Evolutionary conservation across 768 basidiomycete species (phyloP).

Genomic region (Cystobasidium tubakii): DNA sequence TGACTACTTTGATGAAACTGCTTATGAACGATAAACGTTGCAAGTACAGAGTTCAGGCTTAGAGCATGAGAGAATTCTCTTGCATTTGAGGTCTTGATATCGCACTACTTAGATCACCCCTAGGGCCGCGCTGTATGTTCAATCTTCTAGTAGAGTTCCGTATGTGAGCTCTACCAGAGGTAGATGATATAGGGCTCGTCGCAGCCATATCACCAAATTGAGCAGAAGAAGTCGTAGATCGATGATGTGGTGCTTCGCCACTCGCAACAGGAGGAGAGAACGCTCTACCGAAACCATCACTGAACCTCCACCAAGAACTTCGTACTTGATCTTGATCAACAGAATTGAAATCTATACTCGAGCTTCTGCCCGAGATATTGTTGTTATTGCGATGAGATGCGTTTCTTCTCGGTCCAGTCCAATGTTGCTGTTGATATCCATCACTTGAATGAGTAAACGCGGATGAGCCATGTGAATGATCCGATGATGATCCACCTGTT

Average conservation of each 20-base stretch:
- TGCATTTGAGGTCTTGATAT: constrained; percentile 32
- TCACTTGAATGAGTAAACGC: constrained; percentile 2
- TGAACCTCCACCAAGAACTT: constrained; percentile 35
- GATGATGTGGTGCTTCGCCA: not conserved
- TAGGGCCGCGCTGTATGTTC: constrained; percentile 13
- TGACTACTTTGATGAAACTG: too few species aligned
- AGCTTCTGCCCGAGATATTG: constrained; percentile 23
- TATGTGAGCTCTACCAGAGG: constrained; percentile 11
- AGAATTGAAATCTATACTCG: constrained; percentile 23
- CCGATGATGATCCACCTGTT: not conserved
- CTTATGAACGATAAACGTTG: too few species aligned
- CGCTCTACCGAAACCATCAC: constrained; percentile 29
- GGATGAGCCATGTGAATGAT: constrained; percentile 25
- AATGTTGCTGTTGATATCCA: constrained; percentile 20
- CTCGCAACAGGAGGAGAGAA: constrained; percentile 6
- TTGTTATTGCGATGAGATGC: not conserved
- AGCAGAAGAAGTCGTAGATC: not conserved
- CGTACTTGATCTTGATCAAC: constrained; percentile 20
- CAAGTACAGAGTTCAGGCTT: not conserved
- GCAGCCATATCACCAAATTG: not conserved
- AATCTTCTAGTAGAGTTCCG: constrained; percentile 26
- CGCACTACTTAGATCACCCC: not conserved
- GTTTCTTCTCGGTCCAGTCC: not conserved
- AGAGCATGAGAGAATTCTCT: constrained; percentile 36
- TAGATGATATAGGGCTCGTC: constrained; percentile 9